These are phyloP conservation scores for Pyrenochaeta sp. DNA, from an alignment of 2,329 filamentous ascomycete genomes.

Conservation along the genomic window DNA sequence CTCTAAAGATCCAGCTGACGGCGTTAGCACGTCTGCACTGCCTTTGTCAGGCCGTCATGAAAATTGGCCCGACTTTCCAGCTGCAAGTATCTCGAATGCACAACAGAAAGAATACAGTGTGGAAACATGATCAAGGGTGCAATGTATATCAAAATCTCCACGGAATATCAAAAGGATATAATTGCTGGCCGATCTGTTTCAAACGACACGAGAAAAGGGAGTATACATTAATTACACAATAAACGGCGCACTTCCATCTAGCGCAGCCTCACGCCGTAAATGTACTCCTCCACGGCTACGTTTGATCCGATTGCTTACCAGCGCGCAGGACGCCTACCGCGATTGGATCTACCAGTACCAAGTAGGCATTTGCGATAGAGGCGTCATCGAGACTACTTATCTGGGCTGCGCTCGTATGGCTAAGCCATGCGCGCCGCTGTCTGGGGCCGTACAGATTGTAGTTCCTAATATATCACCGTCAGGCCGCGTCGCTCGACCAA, in stretches of 20 bases:
- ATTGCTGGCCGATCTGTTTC: slow-evolving; percentile 1
- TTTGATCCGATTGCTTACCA: slow-evolving; percentile 8
- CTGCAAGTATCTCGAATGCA: background rate
- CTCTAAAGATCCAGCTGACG: slow-evolving; percentile 7
- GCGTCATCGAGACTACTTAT: slow-evolving; percentile 33
- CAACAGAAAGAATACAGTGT: slow-evolving; percentile 3
- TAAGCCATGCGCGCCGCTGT: slow-evolving; percentile 25
- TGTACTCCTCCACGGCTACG: slow-evolving; percentile 13
- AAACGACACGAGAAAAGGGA: slow-evolving; percentile 3
- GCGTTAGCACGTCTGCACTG: slow-evolving; percentile 2
- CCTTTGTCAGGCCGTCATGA: background rate
- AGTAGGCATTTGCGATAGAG: slow-evolving; percentile 17
- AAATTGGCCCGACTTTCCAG: too few species aligned
- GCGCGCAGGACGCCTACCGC: slow-evolving; percentile 11
- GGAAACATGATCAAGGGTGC: background rate
- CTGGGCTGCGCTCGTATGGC: slow-evolving; percentile 21
- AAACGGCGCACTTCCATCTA: slow-evolving; percentile 19
- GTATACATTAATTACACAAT: slow-evolving; percentile 10
- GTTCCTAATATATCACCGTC: slow-evolving; percentile 30
- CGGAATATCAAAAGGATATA: background rate
- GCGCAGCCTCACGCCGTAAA: slow-evolving; percentile 16
- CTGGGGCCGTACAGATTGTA: slow-evolving; percentile 18
- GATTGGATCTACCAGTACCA: slow-evolving; percentile 27
- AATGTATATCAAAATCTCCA: slow-evolving; percentile 3
- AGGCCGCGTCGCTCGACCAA: slow-evolving; percentile 6